Conservation (phyloP, 139 green algal genomes). For the Chlorella sp. region DNA sequence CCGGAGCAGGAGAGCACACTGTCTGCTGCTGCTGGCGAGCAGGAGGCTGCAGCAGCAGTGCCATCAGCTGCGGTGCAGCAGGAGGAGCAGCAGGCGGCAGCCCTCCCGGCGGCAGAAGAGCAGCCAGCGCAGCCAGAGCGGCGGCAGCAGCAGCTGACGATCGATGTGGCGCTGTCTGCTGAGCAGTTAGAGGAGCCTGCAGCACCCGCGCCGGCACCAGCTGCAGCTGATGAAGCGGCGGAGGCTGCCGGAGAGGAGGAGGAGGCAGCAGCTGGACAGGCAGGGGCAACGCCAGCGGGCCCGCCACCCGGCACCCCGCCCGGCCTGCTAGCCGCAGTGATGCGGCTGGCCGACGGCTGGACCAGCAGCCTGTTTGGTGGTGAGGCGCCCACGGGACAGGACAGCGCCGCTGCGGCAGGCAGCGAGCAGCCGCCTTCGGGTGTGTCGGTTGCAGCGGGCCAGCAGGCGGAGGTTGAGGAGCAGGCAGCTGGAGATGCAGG, state of each 20-base stretch:
- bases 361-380: slow-evolving; percentile 1
- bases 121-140: no score
- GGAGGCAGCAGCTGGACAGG: neutral
- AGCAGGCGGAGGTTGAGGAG: neutral
- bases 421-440: neutral
- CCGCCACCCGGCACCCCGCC: slow-evolving; percentile 13
- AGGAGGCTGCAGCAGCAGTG: neutral
- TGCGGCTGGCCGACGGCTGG: slow-evolving; percentile 24
- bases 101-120: neutral
- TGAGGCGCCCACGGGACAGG: neutral
- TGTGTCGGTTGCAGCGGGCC: neutral
- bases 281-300: neutral
- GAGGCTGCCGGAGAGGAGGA: neutral
- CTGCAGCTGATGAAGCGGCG: neutral
- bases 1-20: no score
- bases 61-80: neutral
- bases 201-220: neutral
- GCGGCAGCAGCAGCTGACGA: no score
- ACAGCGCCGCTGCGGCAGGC: neutral
- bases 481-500: neutral
- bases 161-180: neutral
- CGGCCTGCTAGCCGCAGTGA: slow-evolving; percentile 28
- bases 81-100: neutral
- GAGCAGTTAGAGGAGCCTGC: neutral
- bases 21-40: neutral